phyloP scores from a whole-genome alignment of 2,329 filamentous ascomycete species.

The Fusarium sp. region DNA sequence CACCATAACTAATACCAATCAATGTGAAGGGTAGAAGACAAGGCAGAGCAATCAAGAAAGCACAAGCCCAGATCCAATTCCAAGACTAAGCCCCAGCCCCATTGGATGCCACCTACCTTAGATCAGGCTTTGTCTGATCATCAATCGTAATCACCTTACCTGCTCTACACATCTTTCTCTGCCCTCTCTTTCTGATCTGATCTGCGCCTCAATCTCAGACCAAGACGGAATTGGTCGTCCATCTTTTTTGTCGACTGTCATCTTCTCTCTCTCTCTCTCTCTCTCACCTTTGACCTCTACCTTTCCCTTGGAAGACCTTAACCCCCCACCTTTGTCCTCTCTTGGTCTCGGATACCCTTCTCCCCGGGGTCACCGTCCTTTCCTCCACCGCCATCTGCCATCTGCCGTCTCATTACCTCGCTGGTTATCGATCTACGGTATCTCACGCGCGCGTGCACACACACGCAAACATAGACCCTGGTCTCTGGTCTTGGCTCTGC shows the following conservation, averaged over 20 bases:
- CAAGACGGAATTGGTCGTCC: not conserved
- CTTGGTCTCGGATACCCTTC: constrained; percentile 12
- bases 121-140: not conserved
- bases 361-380: constrained; percentile 25
- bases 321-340: not conserved
- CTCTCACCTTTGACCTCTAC: not conserved
- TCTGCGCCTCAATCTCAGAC: not conserved
- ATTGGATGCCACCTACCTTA: constrained; percentile 8
- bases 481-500: constrained; percentile 15
- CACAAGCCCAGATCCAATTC: constrained; percentile 27
- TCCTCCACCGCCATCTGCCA: constrained; percentile 33
- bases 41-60: constrained; percentile 6
- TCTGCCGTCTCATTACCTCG: constrained; percentile 14
- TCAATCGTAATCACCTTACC: constrained; percentile 7
- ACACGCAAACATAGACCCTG: constrained; percentile 13
- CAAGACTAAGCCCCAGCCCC: constrained; percentile 15
- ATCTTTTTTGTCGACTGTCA: not conserved
- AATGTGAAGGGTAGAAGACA: constrained; percentile 17
- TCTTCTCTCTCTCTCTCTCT: not conserved
- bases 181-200: not conserved
- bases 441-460: not conserved
- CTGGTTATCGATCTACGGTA: constrained; percentile 29
- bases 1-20: constrained; percentile 36
- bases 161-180: constrained; percentile 1
- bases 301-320: not conserved